A percentile compares a stretch with the other conserved stretches of the same genome.
Evolutionary conservation across 2,329 filamentous ascomycete genomes (phyloP).

Genomic region (Geosmithia morbida): DNA sequence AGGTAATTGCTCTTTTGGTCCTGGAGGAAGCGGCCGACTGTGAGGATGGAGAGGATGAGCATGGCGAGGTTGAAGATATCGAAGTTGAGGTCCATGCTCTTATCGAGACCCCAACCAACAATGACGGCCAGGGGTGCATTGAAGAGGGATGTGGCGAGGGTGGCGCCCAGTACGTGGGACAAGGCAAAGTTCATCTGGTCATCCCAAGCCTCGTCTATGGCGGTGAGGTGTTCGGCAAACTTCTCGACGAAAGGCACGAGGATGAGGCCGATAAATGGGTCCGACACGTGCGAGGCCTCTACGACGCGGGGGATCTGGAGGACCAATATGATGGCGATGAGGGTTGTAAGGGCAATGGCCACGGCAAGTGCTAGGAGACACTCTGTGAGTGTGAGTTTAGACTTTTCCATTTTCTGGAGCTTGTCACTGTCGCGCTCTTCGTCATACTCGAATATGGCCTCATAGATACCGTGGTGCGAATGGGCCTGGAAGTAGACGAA

Average conservation of each 20-base stretch:
- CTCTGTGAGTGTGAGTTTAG: constrained; percentile 63
- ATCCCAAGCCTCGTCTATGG: constrained; percentile 73
- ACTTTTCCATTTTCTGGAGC: constrained; percentile 42
- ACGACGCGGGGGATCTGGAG: constrained; percentile 52
- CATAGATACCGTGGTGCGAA: constrained; percentile 64
- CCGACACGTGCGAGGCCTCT: constrained; percentile 25
- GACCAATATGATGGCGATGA: constrained; percentile 63
- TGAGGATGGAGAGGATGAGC: constrained; percentile 70
- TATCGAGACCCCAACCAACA: constrained; percentile 64
- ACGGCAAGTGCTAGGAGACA: constrained; percentile 49
- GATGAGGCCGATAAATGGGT: constrained; percentile 53
- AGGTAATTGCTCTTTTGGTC: constrained; percentile 87
- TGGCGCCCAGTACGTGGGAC: constrained; percentile 73
- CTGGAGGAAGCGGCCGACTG: constrained; percentile 74
- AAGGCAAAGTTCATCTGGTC: constrained; percentile 76
- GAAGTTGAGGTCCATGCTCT: constrained; percentile 67
- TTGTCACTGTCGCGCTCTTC: constrained; percentile 53
- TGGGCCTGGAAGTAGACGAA: constrained; percentile 62
- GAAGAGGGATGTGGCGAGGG: constrained; percentile 78
- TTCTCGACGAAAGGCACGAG: constrained; percentile 75
- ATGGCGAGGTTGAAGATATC: constrained; percentile 76
- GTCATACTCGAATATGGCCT: constrained; percentile 57
- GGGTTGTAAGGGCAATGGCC: constrained; percentile 52
- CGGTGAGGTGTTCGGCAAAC: constrained; percentile 71
- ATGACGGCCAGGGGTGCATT: constrained; percentile 75